Base-by-base conservation (phyloP, 2,329 filamentous ascomycete genomes). In the Dactylellina leptospora region DNA sequence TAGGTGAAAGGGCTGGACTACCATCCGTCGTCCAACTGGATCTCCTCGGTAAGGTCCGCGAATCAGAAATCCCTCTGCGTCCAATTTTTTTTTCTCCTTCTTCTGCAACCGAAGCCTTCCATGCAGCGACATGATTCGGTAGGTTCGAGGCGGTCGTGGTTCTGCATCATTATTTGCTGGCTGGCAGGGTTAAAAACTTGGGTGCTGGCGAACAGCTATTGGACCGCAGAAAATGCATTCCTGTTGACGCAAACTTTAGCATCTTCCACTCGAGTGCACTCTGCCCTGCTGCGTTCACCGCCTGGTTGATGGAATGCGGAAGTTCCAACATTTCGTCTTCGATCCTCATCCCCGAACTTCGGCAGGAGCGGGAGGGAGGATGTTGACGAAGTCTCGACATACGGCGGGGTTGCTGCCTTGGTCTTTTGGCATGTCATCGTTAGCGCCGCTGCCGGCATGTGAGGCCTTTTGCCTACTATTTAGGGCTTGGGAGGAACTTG, bases 151-250 rank as follows among this genome's bases (percentile, higher is more conserved):
- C 68, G 53, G 38, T 55, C 62, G 68, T 63, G 66, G 58, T 71
- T 53, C 50, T 71, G 66, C 66, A 59, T 59, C 59, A 44, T 58
- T 72, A 72, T 72, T 72, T 62, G 68, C 47, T 72, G 68, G 68
- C 68, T 28, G 59, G 61, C 59, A 64, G 59, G 68, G 62, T 59
- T n/a, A n/a, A n/a, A n/a, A n/a, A n/a, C n/a, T n/a, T 71, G 47
- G 58, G 36, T 72, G 68, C 68, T 72, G 68, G 68, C 68, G 68
- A 10, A 18, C 59, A 42, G 48, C 68, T 36, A 72, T 72, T 72
- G 68, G 68, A 40, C 20, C 22, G 22, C 13, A 13, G 51, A 36
- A 55, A 40, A 40, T 16, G 8, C 13, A 40, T 40, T 40, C 36
- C 36, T 38, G 4, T 38, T 36, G 28, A 33, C 28, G 18, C 44